Conservation (phyloP, 306 rosid species). For the Purshia tridentata region DNA sequence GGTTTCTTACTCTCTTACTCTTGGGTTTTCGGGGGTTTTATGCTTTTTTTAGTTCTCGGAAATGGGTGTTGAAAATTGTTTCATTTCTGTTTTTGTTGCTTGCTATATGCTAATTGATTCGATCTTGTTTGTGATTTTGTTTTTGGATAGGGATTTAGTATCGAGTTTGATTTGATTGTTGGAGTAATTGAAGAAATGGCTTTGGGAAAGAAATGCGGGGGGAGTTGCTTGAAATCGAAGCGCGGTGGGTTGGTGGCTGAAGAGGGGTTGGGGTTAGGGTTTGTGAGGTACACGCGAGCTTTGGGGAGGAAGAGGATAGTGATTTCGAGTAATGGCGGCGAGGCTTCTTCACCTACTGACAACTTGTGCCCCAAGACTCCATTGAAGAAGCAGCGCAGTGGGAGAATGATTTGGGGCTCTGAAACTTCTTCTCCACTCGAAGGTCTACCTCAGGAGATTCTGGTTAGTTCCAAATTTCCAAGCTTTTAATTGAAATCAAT, state of each 20-base stretch:
- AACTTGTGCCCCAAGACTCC: slow-evolving; percentile 34
- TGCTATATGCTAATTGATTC: neutral
- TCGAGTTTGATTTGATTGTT: neutral
- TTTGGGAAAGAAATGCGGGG: slow-evolving; percentile 39
- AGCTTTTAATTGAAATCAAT: neutral
- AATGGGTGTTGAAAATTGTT: neutral
- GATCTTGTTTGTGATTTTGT: neutral
- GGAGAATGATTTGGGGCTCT: slow-evolving; percentile 10
- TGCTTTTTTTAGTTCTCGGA: neutral
- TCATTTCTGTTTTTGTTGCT: neutral
- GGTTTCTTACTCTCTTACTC: neutral
- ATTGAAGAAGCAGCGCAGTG: slow-evolving; percentile 50
- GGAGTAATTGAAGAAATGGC: slow-evolving; percentile 30
- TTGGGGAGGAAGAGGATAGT: slow-evolving; percentile 62
- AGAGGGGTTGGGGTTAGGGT: slow-evolving; percentile 40
- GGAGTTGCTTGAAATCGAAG: slow-evolving; percentile 29
- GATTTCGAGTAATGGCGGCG: slow-evolving; percentile 29
- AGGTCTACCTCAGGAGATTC: slow-evolving; percentile 64
- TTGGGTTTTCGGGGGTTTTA: neutral
- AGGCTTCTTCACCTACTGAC: slow-evolving; percentile 12
- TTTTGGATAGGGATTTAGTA: neutral
- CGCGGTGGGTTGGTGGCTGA: slow-evolving; percentile 17
- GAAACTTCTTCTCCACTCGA: slow-evolving; percentile 48
- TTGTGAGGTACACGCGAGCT: slow-evolving; percentile 39
- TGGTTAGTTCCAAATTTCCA: slow-evolving; percentile 45